These are phyloP conservation scores for Toxoplasma gondii DNA, from an alignment of 169 alveolate species.

Conservation along the genomic window DNA sequence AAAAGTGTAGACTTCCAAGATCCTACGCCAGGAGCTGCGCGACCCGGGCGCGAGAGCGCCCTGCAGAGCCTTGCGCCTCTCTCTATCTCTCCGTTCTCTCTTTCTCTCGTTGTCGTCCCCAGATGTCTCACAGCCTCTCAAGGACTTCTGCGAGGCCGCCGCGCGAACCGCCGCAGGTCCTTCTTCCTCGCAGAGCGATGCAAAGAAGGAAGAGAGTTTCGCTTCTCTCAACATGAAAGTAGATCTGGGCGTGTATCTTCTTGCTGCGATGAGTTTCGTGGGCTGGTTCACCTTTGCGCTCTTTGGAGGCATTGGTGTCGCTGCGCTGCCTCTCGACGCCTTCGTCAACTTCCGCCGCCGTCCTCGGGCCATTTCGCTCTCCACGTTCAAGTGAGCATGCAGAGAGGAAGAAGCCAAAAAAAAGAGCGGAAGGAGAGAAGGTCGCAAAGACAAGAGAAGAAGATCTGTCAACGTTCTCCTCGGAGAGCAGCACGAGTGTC, in stretches of 20 bases:
- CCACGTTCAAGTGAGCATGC: conserved; percentile 4
- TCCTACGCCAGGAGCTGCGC: too few relatives aligned
- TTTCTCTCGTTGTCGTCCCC: neutral
- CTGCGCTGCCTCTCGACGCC: conserved; percentile 39
- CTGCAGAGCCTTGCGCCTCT: too few relatives aligned
- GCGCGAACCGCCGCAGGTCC: neutral
- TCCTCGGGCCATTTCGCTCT: neutral
- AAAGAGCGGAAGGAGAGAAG: neutral
- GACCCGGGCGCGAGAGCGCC: too few relatives aligned
- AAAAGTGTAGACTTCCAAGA: too few relatives aligned
- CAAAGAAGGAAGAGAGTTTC: neutral
- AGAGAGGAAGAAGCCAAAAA: neutral
- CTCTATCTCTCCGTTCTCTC: neutral
- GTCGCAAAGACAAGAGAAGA: neutral
- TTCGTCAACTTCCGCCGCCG: neutral
- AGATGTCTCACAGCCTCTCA: conserved; percentile 11
- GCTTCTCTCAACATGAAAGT: neutral
- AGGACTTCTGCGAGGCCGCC: conserved; percentile 7
- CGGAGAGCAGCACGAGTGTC: too few relatives aligned
- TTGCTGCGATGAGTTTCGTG: conserved; percentile 26
- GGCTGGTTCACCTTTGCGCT: conserved; percentile 35
- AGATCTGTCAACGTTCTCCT: too few relatives aligned
- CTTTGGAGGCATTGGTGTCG: conserved; percentile 34
- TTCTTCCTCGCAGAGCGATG: neutral
- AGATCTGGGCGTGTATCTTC: conserved; percentile 10